phyloP scores from a whole-genome alignment of 2,329 filamentous ascomycete species.

The Chrysoporthe cubensis region DNA sequence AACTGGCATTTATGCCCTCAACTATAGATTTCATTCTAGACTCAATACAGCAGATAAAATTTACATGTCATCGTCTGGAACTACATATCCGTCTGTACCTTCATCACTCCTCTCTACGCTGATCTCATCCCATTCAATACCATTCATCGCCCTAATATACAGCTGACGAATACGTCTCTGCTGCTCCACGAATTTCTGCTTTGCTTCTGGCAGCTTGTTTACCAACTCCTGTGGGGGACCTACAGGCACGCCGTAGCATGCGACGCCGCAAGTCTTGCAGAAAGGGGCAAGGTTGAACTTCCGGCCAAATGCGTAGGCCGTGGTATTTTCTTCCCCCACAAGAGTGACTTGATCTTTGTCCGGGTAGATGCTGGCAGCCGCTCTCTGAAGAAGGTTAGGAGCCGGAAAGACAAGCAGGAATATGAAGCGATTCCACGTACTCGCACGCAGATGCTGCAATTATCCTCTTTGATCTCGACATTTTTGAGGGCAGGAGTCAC shows the following conservation, averaged over 20 bases:
- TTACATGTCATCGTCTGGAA: constrained; percentile 12
- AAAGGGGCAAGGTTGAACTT: constrained; percentile 33
- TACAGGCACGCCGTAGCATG: constrained; percentile 35
- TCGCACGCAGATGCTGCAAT: constrained; percentile 40
- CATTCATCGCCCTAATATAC: constrained; percentile 25
- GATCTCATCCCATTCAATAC: constrained; percentile 24
- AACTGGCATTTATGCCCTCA: too few species aligned
- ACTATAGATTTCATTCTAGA: background rate
- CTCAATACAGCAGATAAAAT: background rate
- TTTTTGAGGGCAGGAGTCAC: constrained; percentile 34
- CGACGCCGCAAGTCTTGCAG: constrained; percentile 39
- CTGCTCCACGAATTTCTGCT: constrained; percentile 31
- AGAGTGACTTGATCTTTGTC: constrained; percentile 36
- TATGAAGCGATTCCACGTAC: constrained; percentile 23
- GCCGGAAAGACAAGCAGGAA: background rate
- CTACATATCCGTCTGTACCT: constrained; percentile 35
- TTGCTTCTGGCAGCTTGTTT: constrained; percentile 35
- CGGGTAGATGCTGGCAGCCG: constrained; percentile 37
- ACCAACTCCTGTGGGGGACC: constrained; percentile 38
- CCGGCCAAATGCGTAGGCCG: constrained; percentile 34
- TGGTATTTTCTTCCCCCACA: constrained; percentile 33
- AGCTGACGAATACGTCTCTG: constrained; percentile 21
- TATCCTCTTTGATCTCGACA: constrained; percentile 47
- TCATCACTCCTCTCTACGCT: constrained; percentile 33
- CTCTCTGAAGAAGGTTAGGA: constrained; percentile 31